Percentiles rank a stretch among this genome's conserved stretches.
Conservation (phyloP, 176 grass and related monocot genomes). For the Eleusine coracana region DNA sequence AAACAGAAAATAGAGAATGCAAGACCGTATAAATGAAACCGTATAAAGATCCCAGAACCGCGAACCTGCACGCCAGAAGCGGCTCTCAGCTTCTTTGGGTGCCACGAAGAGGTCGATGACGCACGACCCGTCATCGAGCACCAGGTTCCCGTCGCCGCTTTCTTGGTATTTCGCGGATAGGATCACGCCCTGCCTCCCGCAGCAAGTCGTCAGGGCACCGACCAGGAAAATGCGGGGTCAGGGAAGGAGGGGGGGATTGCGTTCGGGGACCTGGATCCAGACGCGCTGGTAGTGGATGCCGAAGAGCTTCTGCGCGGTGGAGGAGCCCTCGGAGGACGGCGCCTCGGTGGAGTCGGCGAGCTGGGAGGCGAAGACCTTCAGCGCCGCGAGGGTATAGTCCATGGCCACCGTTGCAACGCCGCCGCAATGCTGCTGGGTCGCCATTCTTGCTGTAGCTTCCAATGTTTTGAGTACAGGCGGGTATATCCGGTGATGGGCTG, state of each 20-base stretch:
- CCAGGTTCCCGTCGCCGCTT: conserved; percentile 34
- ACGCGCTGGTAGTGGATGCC: conserved; percentile 84
- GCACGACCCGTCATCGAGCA: conserved; percentile 78
- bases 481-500: neutral
- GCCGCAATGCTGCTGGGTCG: neutral
- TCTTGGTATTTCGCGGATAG: conserved; percentile 38
- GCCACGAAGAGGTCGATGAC: conserved; percentile 51
- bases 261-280: conserved; percentile 77
- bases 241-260: neutral
- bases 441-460: too few relatives aligned
- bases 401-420: conserved; percentile 27
- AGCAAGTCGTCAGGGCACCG: conserved; percentile 23
- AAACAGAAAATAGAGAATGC: neutral
- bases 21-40: neutral
- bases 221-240: neutral
- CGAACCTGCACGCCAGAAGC: conserved; percentile 46
- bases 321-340: conserved; percentile 37
- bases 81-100: conserved; percentile 34
- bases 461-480: too few relatives aligned
- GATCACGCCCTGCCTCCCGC: conserved; percentile 68
- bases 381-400: conserved; percentile 79
- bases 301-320: conserved; percentile 55
- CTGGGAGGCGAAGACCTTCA: conserved; percentile 78
- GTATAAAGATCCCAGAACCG: neutral
- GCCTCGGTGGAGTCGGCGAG: conserved; percentile 41